Percentiles rank a stretch among this genome's conserved stretches.
These are phyloP conservation scores for Syzygium oleosum DNA, from an alignment of 345 rosid species.

Conservation along the genomic window DNA sequence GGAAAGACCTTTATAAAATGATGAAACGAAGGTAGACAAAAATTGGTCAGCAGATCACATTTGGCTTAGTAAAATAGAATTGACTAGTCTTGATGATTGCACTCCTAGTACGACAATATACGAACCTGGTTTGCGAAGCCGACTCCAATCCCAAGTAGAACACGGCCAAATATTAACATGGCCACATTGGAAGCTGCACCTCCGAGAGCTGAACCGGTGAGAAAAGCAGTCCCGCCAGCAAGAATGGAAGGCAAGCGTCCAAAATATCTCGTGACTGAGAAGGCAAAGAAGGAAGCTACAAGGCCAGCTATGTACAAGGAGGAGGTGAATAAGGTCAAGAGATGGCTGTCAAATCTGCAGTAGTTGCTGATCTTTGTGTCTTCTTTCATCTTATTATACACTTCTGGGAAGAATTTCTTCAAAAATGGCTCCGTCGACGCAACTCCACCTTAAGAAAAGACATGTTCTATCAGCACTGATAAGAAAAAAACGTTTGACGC, in stretches of 20 bases:
- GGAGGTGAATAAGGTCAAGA: constrained; percentile 23
- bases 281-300: constrained; percentile 16
- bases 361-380: constrained; percentile 15
- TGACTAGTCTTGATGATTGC: not conserved
- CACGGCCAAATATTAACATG: constrained; percentile 2
- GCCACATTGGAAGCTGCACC: constrained; percentile 5
- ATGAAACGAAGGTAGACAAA: not conserved
- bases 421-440: constrained; percentile 5
- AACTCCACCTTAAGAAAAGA: not conserved
- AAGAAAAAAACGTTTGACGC: not conserved
- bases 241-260: constrained; percentile 3
- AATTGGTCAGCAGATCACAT: not conserved
- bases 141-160: constrained; percentile 2
- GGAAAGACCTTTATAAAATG: not conserved
- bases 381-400: not conserved
- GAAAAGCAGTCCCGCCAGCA: constrained; percentile 2
- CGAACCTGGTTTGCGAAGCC: constrained; percentile 5
- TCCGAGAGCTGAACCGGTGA: not conserved
- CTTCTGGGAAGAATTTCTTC: constrained; percentile 2
- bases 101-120: not conserved
- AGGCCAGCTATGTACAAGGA: constrained; percentile 21
- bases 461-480: not conserved
- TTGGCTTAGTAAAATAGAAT: not conserved
- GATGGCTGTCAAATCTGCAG: constrained; percentile 27
- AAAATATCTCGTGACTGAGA: not conserved